These are phyloP conservation scores for Yamadazyma aaseri DNA, from an alignment of 1,139 yeast species.

Conservation along the genomic window DNA sequence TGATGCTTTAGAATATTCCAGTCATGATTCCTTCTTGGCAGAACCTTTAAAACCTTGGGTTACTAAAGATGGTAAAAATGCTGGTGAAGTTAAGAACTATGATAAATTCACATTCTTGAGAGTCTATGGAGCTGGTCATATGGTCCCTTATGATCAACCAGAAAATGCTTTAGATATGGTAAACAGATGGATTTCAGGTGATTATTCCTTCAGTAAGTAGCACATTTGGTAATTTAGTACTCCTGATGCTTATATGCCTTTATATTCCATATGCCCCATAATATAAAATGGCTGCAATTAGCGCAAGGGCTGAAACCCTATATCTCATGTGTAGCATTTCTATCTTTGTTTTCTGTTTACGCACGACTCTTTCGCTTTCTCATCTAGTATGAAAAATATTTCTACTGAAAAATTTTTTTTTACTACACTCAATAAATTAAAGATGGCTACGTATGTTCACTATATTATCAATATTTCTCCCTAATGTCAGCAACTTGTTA, in stretches of 20 bases:
- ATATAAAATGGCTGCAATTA: conserved; percentile 2
- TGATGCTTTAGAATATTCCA: conserved; percentile 64
- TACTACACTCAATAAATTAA: conserved; percentile 5
- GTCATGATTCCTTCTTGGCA: conserved; percentile 48
- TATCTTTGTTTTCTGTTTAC: too few species aligned
- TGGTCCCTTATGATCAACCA: conserved; percentile 53
- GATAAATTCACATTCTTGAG: conserved; percentile 47
- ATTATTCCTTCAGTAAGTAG: conserved; percentile 14
- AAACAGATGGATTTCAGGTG: conserved; percentile 37
- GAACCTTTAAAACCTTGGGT: conserved; percentile 43
- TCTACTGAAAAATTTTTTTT: conserved; percentile 7
- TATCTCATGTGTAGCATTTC: too few species aligned
- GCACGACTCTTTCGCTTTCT: not conserved
- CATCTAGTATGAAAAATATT: conserved; percentile 1
- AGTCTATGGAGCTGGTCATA: conserved; percentile 49
- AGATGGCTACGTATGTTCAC: conserved; percentile 20
- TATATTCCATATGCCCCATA: too few species aligned
- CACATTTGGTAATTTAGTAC: too few species aligned
- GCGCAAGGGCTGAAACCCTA: conserved; percentile 6
- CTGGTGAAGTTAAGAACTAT: conserved; percentile 49
- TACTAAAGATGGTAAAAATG: conserved; percentile 31
- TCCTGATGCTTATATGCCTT: too few species aligned
- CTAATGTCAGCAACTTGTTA: conserved; percentile 1
- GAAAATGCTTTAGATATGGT: conserved; percentile 45
- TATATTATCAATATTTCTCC: not conserved